These are phyloP conservation scores for Coemansia sp. DNA, from an alignment of 192 early-diverging fungal genomes.

Conservation along the genomic window DNA sequence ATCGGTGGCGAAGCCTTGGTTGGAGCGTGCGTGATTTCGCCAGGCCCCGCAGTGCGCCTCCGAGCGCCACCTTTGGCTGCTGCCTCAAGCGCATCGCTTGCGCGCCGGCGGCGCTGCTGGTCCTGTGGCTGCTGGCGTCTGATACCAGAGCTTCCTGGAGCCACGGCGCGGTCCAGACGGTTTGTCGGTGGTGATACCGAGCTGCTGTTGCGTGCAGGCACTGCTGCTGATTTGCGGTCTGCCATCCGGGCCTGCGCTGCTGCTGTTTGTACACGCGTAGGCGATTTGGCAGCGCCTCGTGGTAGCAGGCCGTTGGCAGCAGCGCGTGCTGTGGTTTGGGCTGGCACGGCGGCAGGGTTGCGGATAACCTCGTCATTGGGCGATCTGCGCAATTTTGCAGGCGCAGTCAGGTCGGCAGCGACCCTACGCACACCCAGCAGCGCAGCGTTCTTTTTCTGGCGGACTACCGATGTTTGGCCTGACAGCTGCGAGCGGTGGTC, in stretches of 20 bases:
- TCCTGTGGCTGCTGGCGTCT: neutral
- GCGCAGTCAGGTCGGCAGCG: neutral
- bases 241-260: neutral
- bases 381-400: neutral
- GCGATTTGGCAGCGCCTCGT: constrained; percentile 4
- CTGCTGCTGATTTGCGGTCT: neutral
- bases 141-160: constrained; percentile 4
- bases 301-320: neutral
- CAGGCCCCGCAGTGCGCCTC: constrained; percentile 2
- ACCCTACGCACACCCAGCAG: neutral
- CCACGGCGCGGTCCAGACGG: neutral
- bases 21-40: neutral
- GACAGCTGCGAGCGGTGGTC: neutral
- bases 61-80: constrained; percentile 2
- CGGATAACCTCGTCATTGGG: neutral
- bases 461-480: neutral
- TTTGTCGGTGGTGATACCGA: constrained; percentile 9
- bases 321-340: neutral
- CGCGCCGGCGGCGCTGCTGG: constrained; percentile 3
- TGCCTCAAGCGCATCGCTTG: constrained; percentile 4
- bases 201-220: constrained; percentile 2
- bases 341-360: neutral
- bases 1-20: neutral
- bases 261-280: neutral
- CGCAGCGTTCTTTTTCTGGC: constrained; percentile 2